Base-by-base conservation (phyloP, 2,329 filamentous ascomycete species). In the Fusarium gaditjirri region DNA sequence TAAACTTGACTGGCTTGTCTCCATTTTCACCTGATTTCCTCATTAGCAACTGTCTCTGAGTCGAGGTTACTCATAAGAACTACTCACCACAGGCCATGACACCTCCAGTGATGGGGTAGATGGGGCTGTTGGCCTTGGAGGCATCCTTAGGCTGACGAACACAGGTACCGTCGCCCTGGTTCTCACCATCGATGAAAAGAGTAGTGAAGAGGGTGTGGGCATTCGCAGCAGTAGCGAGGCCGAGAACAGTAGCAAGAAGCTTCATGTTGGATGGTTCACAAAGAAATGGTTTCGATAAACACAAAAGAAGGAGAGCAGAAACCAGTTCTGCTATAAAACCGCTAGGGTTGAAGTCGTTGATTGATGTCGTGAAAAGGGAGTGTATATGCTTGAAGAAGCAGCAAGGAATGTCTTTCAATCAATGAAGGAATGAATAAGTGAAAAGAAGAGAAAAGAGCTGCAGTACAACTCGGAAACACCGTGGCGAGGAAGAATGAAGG, bases 31-130 rank as follows among this genome's bases (percentile, higher is more conserved):
- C 85, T 88, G 64, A 16, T 19, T 25, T 39, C 36, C 33, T 36
- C 46, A 11, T 68, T n/a, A 66, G 49, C n/a, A 2, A 25, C 31
- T 17, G 8, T 17, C 31, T 52, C 21, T 21, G 9, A 23, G 3
- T 12, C 4, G 13, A 19, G 6, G 4, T 13, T 3, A 23, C 4
- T 42, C 13, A 9, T 1, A n/a, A 5, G 11, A 21, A 27, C 13
- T 1, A 81, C 86, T 68, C 84, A 91, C 91, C 92, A 78, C 92
- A 94, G 41, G 91, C 91, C 89, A 94, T 92, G 68, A 90, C 89
- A 33, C 86, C 79, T 72, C 88, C 89, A 19, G 81, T 78, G 21
- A 94, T 79, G 67, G 88, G 84, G 8, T 82, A 81, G 57, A 94
- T 85, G 33, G 92, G 92, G 39, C 79, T 80, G 9, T 87, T 92